Base-by-base conservation (phyloP, 306 rosid genomes). In the Cucumis sativus region DNA sequence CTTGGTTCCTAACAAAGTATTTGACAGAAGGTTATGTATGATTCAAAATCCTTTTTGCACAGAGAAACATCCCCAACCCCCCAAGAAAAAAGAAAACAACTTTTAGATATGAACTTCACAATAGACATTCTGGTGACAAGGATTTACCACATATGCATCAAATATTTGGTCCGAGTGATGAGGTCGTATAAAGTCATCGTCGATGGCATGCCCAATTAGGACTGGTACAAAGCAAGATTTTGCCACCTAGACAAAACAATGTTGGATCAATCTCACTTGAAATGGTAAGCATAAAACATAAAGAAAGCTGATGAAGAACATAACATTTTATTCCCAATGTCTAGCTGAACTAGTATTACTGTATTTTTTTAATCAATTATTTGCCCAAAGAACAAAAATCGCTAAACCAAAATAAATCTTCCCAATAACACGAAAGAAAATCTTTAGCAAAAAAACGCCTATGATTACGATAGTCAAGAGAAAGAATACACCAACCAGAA, bases 121-220 rank as follows among this genome's bases (percentile, higher is more conserved):
- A 25, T 43, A 47, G 17, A 58, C 11, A 75, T 54, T 43, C 30
- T 68, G 45, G 56, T 64, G 5, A 58, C 39, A 68, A 49, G 80
- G 73, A 81, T 75, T 75, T 90, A 95, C 99, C 98, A 86, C 83
- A 85, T 96, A 96, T 78, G 87, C 96, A 40, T 89, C 93, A 74
- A 79, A 88, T 84, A 96, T 91, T 76, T 85, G 90, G 85, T 92
- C 97, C 5, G 99, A 87, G 83, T 96, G 99, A 85, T 87, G 98
- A 73, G 99, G 98, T 11, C 76, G 92, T 79, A 96, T 92, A 77
- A 96, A 92, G 88, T 92, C 99, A 82, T 96, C 99, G 35, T 96
- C 98, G 79, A 84, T 84, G 80, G 91, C 99, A 79, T 96, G 99
- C 58, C 99, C 99, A 45, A 96, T 55, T 77, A 91, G 82, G 78